These are phyloP conservation scores for Borealophlyctis nickersoniae DNA, from an alignment of 192 early-diverging fungal genomes.

Conservation along the genomic window DNA sequence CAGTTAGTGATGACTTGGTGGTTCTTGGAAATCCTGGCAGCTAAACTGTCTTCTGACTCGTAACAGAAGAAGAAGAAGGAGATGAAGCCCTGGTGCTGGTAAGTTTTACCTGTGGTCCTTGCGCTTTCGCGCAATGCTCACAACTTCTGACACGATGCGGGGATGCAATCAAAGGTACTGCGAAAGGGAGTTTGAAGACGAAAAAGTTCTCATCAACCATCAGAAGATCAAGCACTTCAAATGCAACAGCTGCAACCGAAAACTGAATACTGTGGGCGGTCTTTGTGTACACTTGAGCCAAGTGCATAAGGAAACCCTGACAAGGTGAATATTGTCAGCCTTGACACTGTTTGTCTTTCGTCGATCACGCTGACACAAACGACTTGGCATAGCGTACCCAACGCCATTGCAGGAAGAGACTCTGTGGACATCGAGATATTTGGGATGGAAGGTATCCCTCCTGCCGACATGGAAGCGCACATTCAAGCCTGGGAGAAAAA, in stretches of 20 bases:
- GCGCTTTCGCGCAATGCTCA: neutral
- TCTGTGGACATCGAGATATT: constrained; percentile 88
- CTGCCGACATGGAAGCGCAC: constrained; percentile 71
- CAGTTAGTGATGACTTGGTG: too few relatives aligned
- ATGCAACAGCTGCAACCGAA: constrained; percentile 78
- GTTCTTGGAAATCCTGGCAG: too few relatives aligned
- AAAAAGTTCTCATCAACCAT: constrained; percentile 88
- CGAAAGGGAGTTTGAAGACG: constrained; percentile 92
- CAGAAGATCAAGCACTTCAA: constrained; percentile 95
- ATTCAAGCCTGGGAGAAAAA: constrained; percentile 36
- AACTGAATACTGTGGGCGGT: constrained; percentile 84
- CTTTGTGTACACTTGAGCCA: constrained; percentile 87
- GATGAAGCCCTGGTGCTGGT: constrained; percentile 51
- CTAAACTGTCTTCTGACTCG: too few relatives aligned
- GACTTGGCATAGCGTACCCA: constrained; percentile 69
- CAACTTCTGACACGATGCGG: neutral
- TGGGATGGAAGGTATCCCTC: constrained; percentile 90
- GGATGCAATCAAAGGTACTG: too few relatives aligned
- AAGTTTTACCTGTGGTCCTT: constrained; percentile 2
- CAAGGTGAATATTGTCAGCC: constrained; percentile 44
- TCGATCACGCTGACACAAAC: constrained; percentile 6
- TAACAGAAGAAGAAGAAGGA: constrained; percentile 51
- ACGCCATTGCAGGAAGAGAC: constrained; percentile 81
- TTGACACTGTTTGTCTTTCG: too few relatives aligned
- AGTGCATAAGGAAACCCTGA: constrained; percentile 88